phyloP scores from a whole-genome alignment of 1,284 basidiomycete species.

The Sanghuangporus baumii region DNA sequence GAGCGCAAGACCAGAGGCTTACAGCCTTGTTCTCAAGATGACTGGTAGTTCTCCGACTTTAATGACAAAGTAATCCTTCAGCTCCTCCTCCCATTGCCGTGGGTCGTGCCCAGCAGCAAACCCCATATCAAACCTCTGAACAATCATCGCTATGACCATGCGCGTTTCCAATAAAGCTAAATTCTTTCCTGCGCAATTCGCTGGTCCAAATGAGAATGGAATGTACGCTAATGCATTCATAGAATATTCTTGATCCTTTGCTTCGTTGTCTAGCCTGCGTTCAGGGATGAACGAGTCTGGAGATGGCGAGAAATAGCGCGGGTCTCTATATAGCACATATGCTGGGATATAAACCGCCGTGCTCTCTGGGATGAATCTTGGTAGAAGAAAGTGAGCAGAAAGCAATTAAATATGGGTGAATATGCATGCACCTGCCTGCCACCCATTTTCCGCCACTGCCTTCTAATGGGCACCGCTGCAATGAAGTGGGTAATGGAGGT shows the following conservation, averaged over 20 bases:
- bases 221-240: conserved; percentile 34
- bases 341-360: conserved; percentile 41
- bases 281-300: conserved; percentile 38
- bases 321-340: conserved; percentile 40
- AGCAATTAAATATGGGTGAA: background rate
- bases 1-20: no score
- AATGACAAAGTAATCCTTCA: conserved; percentile 28
- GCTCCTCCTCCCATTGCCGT: conserved; percentile 25
- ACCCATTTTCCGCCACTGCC: conserved; percentile 10
- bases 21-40: background rate
- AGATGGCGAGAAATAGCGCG: conserved; percentile 33
- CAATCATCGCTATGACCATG: conserved; percentile 24
- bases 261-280: conserved; percentile 30
- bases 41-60: conserved; percentile 25
- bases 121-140: conserved; percentile 28
- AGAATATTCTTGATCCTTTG: no score
- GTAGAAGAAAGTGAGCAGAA: background rate
- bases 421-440: background rate
- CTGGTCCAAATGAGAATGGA: conserved; percentile 30
- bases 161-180: conserved; percentile 30
- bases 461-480: conserved; percentile 9
- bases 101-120: conserved; percentile 23
- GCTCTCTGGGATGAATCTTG: conserved; percentile 44
- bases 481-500: background rate
- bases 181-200: conserved; percentile 30